A percentile compares a stretch with the other conserved stretches of the same genome.
Conservation (phyloP, 345 rosid species). For the Salix arbutifolia region DNA sequence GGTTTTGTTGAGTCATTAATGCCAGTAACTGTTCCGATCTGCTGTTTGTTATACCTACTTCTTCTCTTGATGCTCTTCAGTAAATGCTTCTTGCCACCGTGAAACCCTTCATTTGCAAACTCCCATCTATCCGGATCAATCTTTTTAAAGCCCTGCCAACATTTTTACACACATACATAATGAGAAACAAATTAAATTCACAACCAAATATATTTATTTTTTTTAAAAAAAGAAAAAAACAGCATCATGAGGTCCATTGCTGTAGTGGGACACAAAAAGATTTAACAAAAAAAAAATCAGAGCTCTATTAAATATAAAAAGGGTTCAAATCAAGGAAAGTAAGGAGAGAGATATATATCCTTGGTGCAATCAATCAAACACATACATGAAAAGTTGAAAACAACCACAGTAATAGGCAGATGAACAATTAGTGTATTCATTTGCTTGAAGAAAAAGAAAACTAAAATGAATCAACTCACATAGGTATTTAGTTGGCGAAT, state of each 20-base stretch:
- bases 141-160: slow-evolving; percentile 61
- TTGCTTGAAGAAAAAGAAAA: neutral
- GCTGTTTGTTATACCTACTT: slow-evolving; percentile 35
- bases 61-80: slow-evolving; percentile 57
- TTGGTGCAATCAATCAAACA: neutral
- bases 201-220: neutral
- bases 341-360: neutral
- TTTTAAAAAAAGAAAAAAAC: neutral
- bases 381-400: neutral
- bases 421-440: neutral
- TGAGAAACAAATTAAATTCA: neutral
- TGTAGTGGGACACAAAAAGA: too few relatives aligned
- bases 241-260: neutral
- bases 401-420: neutral
- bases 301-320: neutral
- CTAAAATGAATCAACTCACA: slow-evolving; percentile 3
- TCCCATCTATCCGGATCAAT: slow-evolving; percentile 61
- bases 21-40: slow-evolving; percentile 6
- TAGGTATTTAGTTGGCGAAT: slow-evolving; percentile 32
- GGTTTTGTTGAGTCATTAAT: slow-evolving; percentile 2
- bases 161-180: neutral
- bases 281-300: neutral
- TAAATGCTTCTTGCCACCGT: slow-evolving; percentile 52
- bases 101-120: slow-evolving; percentile 58
- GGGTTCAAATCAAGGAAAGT: neutral